Conservation (phyloP, 305 asterid species). For the Stenogyne calaminthoides region DNA sequence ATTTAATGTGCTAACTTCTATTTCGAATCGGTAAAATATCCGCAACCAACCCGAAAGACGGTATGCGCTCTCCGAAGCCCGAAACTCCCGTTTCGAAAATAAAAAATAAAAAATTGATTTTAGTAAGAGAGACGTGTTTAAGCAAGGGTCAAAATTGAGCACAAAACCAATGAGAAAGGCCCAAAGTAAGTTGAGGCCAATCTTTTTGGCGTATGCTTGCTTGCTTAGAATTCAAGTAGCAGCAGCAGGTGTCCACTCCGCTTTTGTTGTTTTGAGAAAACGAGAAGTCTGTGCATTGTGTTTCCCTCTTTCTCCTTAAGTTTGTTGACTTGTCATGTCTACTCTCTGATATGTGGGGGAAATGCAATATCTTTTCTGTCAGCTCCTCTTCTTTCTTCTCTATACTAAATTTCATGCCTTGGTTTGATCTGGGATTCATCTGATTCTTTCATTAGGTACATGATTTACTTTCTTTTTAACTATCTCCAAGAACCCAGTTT, state of each 20-base stretch:
- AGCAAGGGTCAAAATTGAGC: slow-evolving; percentile 28
- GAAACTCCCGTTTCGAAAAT: not conserved
- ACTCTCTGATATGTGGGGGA: slow-evolving; percentile 39
- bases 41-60: not conserved
- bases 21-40: too few relatives aligned
- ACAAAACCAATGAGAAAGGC: slow-evolving; percentile 29
- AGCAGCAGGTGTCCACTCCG: slow-evolving; percentile 33
- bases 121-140: slow-evolving; percentile 3
- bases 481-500: slow-evolving; percentile 20
- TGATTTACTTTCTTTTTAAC: slow-evolving; percentile 9
- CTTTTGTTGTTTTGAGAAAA: slow-evolving; percentile 38
- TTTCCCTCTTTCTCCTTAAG: slow-evolving; percentile 20
- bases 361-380: slow-evolving; percentile 48
- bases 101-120: not conserved
- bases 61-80: not conserved
- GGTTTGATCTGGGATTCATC: slow-evolving; percentile 62
- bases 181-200: slow-evolving; percentile 23
- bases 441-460: slow-evolving; percentile 58
- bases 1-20: too few relatives aligned
- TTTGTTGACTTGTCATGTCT: slow-evolving; percentile 35
- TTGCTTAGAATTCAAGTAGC: slow-evolving; percentile 55
- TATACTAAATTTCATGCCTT: slow-evolving; percentile 49
- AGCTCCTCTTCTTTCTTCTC: too few relatives aligned
- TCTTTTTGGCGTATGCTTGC: slow-evolving; percentile 42
- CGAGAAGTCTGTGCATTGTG: slow-evolving; percentile 16